Conservation (phyloP, 2,329 filamentous ascomycete genomes). For the Aspergillus proliferans region DNA sequence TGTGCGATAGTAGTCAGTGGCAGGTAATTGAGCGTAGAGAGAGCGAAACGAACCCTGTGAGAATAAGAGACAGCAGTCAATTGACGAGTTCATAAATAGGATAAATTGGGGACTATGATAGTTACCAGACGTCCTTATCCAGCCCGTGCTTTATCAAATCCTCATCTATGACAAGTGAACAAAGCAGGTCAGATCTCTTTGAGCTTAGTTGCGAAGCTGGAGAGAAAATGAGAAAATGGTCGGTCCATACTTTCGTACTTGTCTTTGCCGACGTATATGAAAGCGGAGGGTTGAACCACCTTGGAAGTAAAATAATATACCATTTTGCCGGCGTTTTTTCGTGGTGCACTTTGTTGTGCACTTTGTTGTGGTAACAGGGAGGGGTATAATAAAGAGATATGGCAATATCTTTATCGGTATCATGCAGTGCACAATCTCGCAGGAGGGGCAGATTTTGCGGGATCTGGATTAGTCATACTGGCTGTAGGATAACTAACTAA, state of each 20-base stretch:
- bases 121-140: slow-evolving; percentile 89
- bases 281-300: slow-evolving; percentile 72
- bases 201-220: slow-evolving; percentile 1
- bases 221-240: slow-evolving; percentile 5
- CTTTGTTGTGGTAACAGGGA: too few species aligned
- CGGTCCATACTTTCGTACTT: slow-evolving; percentile 80
- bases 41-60: slow-evolving; percentile 25
- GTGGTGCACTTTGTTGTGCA: too few species aligned
- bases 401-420: too few species aligned
- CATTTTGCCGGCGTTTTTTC: slow-evolving; percentile 42
- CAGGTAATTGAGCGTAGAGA: background rate
- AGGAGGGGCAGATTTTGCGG: too few species aligned
- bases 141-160: slow-evolving; percentile 90
- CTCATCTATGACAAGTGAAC: slow-evolving; percentile 60
- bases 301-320: slow-evolving; percentile 95
- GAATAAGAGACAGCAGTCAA: slow-evolving; percentile 5
- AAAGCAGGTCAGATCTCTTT: slow-evolving; percentile 9
- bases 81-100: background rate
- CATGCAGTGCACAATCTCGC: too few species aligned
- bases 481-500: too few species aligned
- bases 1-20: slow-evolving; percentile 29
- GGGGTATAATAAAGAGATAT: too few species aligned
- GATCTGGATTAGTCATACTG: too few species aligned
- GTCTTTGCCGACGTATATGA: slow-evolving; percentile 96
- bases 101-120: background rate